These are phyloP conservation scores for Fraxinus sp. DNA, from an alignment of 305 asterid species.

Conservation along the genomic window DNA sequence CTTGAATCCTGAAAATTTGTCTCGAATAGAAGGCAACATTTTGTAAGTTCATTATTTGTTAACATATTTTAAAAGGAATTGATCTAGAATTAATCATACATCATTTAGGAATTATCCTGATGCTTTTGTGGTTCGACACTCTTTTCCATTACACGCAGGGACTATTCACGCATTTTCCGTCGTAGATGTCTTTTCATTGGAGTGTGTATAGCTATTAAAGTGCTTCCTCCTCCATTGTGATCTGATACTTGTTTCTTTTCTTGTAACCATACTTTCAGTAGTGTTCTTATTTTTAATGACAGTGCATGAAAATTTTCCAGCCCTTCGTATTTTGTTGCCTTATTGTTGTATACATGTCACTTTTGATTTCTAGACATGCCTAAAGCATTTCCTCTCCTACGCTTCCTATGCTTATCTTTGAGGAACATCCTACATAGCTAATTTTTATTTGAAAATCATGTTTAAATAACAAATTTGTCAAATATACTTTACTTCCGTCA, in stretches of 20 bases:
- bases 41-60: background rate
- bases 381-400: background rate
- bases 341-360: background rate
- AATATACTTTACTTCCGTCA: background rate
- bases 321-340: background rate
- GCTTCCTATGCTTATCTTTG: background rate
- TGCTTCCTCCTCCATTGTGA: background rate
- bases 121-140: background rate
- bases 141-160: background rate
- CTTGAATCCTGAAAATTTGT: background rate
- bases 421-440: background rate
- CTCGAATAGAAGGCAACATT: background rate
- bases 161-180: slow-evolving; percentile 9
- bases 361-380: background rate
- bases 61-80: background rate
- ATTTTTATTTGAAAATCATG: background rate
- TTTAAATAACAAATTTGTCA: background rate
- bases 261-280: background rate
- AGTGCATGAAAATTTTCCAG: background rate
- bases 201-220: background rate
- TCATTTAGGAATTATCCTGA: slow-evolving; percentile 15
- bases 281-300: background rate
- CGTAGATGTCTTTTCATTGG: background rate
- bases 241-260: background rate
- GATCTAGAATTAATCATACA: background rate